Base-by-base conservation (phyloP, 83 land plant genomes). In the Diphasiastrum complanatum region DNA sequence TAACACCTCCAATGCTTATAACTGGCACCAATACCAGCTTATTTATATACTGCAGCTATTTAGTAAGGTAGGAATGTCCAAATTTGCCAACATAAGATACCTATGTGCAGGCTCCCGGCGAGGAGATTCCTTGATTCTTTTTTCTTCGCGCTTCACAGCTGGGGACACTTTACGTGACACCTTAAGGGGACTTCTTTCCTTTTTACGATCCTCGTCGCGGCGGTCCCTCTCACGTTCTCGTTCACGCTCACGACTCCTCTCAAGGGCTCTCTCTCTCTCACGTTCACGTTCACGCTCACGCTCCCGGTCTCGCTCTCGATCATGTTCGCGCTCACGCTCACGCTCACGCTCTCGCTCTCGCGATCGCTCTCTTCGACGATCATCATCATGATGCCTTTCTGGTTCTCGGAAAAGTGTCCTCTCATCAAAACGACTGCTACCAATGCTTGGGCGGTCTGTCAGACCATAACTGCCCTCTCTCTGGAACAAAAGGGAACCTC, bases 351-450 rank as follows among this genome's bases (percentile, higher is more conserved):
- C 36, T 24, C 66, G 23, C 33, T 52, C 68, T 26, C 68, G 51
- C 48, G 29, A 33, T 24, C 50, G 29, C 26, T 61, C 64, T 45
- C 64, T 41, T 25, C 57, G 68, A 18, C 57, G 68, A 20, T 65
- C 68, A 47, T 71, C 74, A 63, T 64, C 47, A 35, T 50, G 69
- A 16, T 48, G 52, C 40, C 57, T 65, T 27, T 51, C 43, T 34
- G 70, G 64, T 31, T 49, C 43, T 30, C 70, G 63, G 20, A 59
- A 62, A 36, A 65, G 70, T 38, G 61, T 45, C 10, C 70, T 56
- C 40, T 72, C 75, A 60, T 65, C 64, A 33, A 52, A 66, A 4
- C 75, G 75, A n/a, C 63, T 49, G 66, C 70, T 57, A 2, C 75
- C 70, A 35, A 71, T 63, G 60, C 68, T 65, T 20, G 68, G 68